Conservation (phyloP, 164 flowering plant genomes). For the Dillenia suffruticosa region DNA sequence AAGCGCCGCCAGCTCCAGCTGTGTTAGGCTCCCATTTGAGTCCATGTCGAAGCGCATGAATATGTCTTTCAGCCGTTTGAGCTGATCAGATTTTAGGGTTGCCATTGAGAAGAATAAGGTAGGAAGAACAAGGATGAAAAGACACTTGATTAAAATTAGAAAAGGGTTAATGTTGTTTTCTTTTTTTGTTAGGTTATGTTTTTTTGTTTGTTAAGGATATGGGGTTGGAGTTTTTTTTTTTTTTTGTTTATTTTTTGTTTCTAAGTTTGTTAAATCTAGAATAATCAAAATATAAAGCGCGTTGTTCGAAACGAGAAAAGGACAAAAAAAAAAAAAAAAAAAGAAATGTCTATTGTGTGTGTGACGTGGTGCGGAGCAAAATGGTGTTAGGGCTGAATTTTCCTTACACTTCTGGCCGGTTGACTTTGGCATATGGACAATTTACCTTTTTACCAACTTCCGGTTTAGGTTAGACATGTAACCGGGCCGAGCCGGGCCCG, state of each 20-base stretch:
- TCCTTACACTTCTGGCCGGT: too few species aligned
- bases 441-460: too few species aligned
- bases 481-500: too few species aligned
- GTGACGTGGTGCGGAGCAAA: too few species aligned
- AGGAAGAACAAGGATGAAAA: background rate
- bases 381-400: too few species aligned
- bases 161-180: background rate
- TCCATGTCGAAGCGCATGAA: slow-evolving; percentile 91
- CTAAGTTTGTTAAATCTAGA: background rate
- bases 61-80: slow-evolving; percentile 57
- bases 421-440: too few species aligned
- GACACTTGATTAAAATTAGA: background rate
- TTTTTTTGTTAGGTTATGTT: background rate
- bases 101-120: slow-evolving; percentile 13
- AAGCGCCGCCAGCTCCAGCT: slow-evolving; percentile 84
- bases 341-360: too few species aligned
- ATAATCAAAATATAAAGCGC: slow-evolving; percentile 10
- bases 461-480: too few species aligned
- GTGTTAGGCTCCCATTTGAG: slow-evolving; percentile 85
- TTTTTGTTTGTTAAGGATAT: background rate
- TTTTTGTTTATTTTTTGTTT: too few species aligned
- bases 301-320: too few species aligned
- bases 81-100: slow-evolving; percentile 42
- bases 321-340: background rate
- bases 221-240: background rate